phyloP scores from a whole-genome alignment of 371 early-diverging fungal species.

The Mucor circinelloides region DNA sequence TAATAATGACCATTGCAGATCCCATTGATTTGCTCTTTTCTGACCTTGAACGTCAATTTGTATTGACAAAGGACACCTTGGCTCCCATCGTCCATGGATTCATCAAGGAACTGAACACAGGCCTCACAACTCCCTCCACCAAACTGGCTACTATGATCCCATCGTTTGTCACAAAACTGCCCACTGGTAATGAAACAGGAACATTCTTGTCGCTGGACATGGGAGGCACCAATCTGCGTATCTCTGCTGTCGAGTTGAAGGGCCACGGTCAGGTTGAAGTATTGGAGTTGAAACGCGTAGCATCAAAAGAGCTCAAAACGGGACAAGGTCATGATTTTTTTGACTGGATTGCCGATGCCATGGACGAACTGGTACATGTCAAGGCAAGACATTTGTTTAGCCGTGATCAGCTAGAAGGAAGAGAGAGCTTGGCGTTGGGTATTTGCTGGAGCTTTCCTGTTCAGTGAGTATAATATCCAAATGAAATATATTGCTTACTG shows the following conservation, averaged over 20 bases:
- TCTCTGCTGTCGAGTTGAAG: constrained; percentile 51
- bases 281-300: constrained; percentile 16
- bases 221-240: constrained; percentile 91
- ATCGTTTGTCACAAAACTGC: constrained; percentile 78
- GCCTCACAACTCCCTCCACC: constrained; percentile 31
- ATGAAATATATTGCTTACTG: background rate
- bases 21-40: background rate
- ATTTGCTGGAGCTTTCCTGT: constrained; percentile 55
- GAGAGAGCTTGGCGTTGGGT: constrained; percentile 35
- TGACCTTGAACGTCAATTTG: constrained; percentile 14
- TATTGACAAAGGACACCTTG: constrained; percentile 41
- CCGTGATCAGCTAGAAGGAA: constrained; percentile 28
- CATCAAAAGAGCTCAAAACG: constrained; percentile 33
- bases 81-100: constrained; percentile 50
- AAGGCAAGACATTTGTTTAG: constrained; percentile 35
- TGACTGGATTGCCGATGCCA: constrained; percentile 76
- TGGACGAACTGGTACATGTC: constrained; percentile 5
- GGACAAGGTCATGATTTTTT: constrained; percentile 72
- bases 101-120: constrained; percentile 36
- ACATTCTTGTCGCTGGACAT: constrained; percentile 87
- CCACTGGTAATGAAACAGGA: constrained; percentile 83
- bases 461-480: constrained; percentile 33
- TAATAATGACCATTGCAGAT: background rate
- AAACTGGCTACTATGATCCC: constrained; percentile 65
- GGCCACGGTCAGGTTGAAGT: constrained; percentile 46